Conservation (phyloP, 495 filamentous ascomycete species). For the Friedmanniomyces simplex region DNA sequence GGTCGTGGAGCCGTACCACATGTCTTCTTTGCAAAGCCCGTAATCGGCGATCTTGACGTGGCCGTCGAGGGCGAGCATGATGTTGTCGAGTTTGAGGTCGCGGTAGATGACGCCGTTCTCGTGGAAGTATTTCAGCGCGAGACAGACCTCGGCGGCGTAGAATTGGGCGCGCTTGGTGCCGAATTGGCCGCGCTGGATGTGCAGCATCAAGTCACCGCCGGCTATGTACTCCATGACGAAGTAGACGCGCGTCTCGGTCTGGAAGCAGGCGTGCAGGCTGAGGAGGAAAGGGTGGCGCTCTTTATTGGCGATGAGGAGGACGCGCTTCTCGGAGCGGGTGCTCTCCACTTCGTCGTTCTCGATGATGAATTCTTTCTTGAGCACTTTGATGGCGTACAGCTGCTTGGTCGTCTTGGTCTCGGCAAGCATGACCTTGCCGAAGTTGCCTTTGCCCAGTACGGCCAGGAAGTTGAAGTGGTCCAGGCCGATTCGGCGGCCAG, state of each 20-base stretch:
- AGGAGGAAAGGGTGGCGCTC: slow-evolving; percentile 94
- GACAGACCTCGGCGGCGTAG: slow-evolving; percentile 93
- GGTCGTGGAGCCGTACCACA: slow-evolving; percentile 97
- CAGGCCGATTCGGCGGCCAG: slow-evolving; percentile 73
- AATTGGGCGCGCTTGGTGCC: slow-evolving; percentile 94
- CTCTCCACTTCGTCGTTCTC: slow-evolving; percentile 99
- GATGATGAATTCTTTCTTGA: slow-evolving; percentile 99
- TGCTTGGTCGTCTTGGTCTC: slow-evolving; percentile 88
- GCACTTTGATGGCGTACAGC: slow-evolving; percentile 95
- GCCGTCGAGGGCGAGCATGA: slow-evolving; percentile 87
- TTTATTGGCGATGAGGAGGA: slow-evolving; percentile 95
- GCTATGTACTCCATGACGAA: slow-evolving; percentile 99
- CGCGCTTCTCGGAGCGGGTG: slow-evolving; percentile 92
- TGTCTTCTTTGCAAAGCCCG: slow-evolving; percentile 97
- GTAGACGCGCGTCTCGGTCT: slow-evolving; percentile 96
- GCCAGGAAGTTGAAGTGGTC: slow-evolving; percentile 99
- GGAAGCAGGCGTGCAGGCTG: slow-evolving; percentile 95
- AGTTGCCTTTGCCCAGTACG: slow-evolving; percentile 97
- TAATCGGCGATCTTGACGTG: slow-evolving; percentile 99
- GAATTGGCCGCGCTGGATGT: slow-evolving; percentile 95
- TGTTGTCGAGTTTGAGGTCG: slow-evolving; percentile 98
- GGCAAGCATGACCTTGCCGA: slow-evolving; percentile 98
- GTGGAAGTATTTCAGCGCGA: slow-evolving; percentile 98
- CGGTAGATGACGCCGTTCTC: slow-evolving; percentile 99
- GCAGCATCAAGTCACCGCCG: slow-evolving; percentile 97